A percentile compares a stretch with the other conserved stretches of the same genome.
Evolutionary conservation across 2,329 filamentous ascomycete genomes (phyloP).

Genomic region (Emergomyces orientalis): DNA sequence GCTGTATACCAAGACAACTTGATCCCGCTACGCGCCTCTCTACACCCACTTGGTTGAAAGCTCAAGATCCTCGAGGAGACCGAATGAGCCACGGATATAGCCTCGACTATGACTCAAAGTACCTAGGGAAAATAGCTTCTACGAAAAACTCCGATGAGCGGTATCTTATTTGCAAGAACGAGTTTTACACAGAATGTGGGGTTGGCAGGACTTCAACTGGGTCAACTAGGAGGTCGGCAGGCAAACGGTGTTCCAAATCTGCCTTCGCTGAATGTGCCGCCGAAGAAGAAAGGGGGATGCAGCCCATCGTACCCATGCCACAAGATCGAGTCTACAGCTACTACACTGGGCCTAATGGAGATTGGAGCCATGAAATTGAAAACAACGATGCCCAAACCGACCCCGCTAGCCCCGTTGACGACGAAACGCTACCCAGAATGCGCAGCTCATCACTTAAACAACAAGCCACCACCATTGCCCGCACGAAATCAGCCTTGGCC

Average conservation of each 20-base stretch:
- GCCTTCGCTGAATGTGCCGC: constrained; percentile 38
- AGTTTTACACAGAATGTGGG: constrained; percentile 38
- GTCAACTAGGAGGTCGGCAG: constrained; percentile 33
- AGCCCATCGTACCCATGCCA: constrained; percentile 39
- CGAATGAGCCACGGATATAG: constrained; percentile 36
- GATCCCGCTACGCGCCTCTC: constrained; percentile 32
- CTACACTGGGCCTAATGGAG: constrained; percentile 32
- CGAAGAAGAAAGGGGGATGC: constrained; percentile 38
- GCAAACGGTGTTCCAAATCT: constrained; percentile 39
- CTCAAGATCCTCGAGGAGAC: constrained; percentile 40
- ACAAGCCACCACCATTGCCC: constrained; percentile 23
- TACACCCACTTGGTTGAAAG: constrained; percentile 36
- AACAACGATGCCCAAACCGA: constrained; percentile 20
- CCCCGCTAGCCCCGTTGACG: constrained; percentile 6
- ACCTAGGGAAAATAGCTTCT: constrained; percentile 28
- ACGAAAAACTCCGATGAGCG: constrained; percentile 30
- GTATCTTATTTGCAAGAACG: constrained; percentile 33
- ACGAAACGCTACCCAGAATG: constrained; percentile 22
- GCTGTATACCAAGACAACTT: constrained; percentile 38
- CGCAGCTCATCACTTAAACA: constrained; percentile 23
- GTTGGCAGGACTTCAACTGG: constrained; percentile 37
- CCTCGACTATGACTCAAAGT: constrained; percentile 34
- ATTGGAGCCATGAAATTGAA: constrained; percentile 30
- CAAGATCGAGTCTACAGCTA: constrained; percentile 39
- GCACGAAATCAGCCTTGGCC: constrained; percentile 33